phyloP scores from a whole-genome alignment of 192 early-diverging fungal species.

The Mortierella antarctica region DNA sequence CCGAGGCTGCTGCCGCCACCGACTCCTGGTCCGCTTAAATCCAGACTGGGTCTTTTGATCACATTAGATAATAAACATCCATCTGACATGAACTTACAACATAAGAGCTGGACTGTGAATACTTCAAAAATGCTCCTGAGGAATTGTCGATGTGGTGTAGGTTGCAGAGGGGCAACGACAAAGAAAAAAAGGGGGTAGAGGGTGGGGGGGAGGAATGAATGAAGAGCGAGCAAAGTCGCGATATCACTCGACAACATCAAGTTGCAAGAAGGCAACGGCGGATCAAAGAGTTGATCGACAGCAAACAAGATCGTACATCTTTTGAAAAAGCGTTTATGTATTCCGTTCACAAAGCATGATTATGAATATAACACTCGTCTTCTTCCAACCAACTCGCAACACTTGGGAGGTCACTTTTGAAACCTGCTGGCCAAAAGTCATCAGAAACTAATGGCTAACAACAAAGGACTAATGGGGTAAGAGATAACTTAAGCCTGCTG shows the following conservation, averaged over 20 bases:
- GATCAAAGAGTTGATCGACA: not conserved
- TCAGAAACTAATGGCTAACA: no score
- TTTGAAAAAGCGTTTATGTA: slow-evolving; percentile 7
- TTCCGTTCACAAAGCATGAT: not conserved
- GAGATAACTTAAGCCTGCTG: slow-evolving; percentile 38
- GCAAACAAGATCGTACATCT: not conserved
- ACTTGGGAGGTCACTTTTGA: slow-evolving; percentile 32
- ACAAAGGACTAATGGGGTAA: not conserved
- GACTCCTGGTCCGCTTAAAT: slow-evolving; percentile 42
- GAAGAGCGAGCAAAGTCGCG: no score
- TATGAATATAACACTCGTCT: slow-evolving; percentile 3
- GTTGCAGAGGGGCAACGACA: no score
- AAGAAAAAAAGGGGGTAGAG: no score
- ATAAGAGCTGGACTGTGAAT: not conserved
- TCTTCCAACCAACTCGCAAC: slow-evolving; percentile 44
- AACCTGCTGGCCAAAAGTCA: slow-evolving; percentile 3
- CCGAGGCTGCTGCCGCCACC: slow-evolving; percentile 17
- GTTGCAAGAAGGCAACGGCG: not conserved
- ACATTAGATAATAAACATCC: not conserved
- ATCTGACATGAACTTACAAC: slow-evolving; percentile 12
- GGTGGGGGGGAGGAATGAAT: no score
- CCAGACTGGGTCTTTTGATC: slow-evolving; percentile 2
- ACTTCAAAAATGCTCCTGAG: not conserved
- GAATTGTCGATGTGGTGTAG: not conserved
- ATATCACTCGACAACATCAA: no score